phyloP scores from a whole-genome alignment of 2,329 filamentous ascomycete genomes.

The Monosporascus sp. region DNA sequence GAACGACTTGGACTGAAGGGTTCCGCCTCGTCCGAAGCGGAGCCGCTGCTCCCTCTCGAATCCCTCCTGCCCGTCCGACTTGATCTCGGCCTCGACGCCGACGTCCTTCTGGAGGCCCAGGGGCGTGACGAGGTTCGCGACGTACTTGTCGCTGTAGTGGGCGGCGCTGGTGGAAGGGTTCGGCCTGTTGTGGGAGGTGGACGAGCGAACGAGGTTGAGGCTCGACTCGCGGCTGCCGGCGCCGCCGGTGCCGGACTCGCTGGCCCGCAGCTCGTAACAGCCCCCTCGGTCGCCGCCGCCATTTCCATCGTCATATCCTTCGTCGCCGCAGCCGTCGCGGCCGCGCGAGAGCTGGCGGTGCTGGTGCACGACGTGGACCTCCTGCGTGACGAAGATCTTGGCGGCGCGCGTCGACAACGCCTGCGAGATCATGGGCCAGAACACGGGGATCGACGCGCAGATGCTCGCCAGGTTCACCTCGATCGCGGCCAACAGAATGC shows the following conservation, averaged over 20 bases:
- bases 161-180: slow-evolving; percentile 6
- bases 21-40: slow-evolving; percentile 7
- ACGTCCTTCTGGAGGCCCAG: slow-evolving; percentile 10
- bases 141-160: slow-evolving; percentile 16
- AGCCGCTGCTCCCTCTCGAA: slow-evolving; percentile 20
- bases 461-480: slow-evolving; percentile 29
- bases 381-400: slow-evolving; percentile 31
- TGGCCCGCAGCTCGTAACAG: slow-evolving; percentile 8
- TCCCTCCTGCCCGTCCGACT: slow-evolving; percentile 20
- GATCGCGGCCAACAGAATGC: slow-evolving; percentile 27
- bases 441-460: slow-evolving; percentile 28
- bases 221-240: slow-evolving; percentile 9
- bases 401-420: slow-evolving; percentile 10
- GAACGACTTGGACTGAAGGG: background rate
- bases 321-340: background rate
- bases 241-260: background rate
- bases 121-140: slow-evolving; percentile 14
- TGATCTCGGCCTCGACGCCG: slow-evolving; percentile 14
- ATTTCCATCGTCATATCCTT: slow-evolving; percentile 1
- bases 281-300: background rate
- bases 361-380: slow-evolving; percentile 27
- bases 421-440: slow-evolving; percentile 26
- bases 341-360: slow-evolving; percentile 18
- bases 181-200: no score
- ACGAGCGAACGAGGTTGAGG: slow-evolving; percentile 7